These are phyloP conservation scores for Lavandula angustifolia DNA, from an alignment of 257 asterid species.

Conservation along the genomic window DNA sequence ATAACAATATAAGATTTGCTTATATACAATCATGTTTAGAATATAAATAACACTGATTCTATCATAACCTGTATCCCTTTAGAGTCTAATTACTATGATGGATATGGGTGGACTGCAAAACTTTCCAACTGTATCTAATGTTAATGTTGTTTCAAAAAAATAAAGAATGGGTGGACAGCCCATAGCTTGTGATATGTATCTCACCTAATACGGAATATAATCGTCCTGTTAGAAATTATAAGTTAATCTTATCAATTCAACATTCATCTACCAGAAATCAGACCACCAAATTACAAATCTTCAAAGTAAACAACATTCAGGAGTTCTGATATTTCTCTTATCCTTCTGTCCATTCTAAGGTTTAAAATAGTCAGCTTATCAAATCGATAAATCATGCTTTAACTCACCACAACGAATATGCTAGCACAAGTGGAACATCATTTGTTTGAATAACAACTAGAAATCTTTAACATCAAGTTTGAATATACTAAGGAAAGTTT, in stretches of 20 bases:
- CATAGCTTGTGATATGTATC: background rate
- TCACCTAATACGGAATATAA: background rate
- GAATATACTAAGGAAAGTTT: background rate
- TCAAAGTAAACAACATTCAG: background rate
- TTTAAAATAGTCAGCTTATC: background rate
- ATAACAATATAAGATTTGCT: constrained; percentile 18
- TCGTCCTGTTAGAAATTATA: background rate
- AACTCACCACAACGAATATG: background rate
- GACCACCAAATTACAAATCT: background rate
- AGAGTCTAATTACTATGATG: background rate
- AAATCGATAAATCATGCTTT: background rate
- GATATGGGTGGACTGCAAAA: background rate
- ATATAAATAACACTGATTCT: constrained; percentile 9
- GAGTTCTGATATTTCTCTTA: background rate
- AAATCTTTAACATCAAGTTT: background rate
- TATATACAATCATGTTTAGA: no score
- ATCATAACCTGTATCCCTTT: background rate
- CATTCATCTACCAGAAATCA: background rate
- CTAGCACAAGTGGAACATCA: background rate
- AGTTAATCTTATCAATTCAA: background rate
- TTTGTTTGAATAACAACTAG: background rate
- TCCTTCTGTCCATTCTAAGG: background rate
- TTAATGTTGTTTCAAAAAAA: background rate
- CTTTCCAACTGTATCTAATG: background rate
- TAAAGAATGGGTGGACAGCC: background rate